phyloP scores from a whole-genome alignment of 192 early-diverging fungal species.

The Paraglomus occultum region DNA sequence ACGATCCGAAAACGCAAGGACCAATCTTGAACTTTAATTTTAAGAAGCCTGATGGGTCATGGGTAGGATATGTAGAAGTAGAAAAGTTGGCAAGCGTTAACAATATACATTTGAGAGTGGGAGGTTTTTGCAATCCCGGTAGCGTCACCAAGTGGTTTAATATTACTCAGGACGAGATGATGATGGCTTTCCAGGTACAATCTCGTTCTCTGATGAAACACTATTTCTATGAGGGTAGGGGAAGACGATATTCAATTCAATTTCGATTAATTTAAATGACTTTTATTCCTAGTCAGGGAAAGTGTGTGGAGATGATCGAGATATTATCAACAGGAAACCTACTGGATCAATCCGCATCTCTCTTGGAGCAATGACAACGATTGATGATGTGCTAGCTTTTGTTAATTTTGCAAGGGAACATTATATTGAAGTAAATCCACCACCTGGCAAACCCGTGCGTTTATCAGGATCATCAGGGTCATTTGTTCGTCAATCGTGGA shows the following conservation, averaged over 20 bases:
- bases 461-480: background rate
- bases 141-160: conserved; percentile 64
- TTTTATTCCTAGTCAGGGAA: conserved; percentile 48
- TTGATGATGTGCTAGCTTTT: conserved; percentile 58
- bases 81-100: conserved; percentile 62
- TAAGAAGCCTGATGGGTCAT: conserved; percentile 47
- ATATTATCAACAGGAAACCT: conserved; percentile 67
- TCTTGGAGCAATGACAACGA: conserved; percentile 68
- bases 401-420: conserved; percentile 58
- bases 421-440: conserved; percentile 45
- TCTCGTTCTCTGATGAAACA: too few species aligned
- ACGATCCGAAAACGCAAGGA: conserved; percentile 42
- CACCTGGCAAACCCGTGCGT: background rate
- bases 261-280: background rate
- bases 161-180: conserved; percentile 54
- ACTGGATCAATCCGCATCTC: conserved; percentile 75
- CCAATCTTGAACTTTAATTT: conserved; percentile 75
- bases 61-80: conserved; percentile 65
- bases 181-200: background rate
- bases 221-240: conserved; percentile 46
- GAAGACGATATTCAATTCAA: too few species aligned
- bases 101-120: conserved; percentile 67
- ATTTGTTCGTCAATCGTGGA: too few species aligned
- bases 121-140: conserved; percentile 83
- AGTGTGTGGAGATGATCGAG: conserved; percentile 72